Percentiles rank a stretch among this genome's conserved stretches.
phyloP scores from a whole-genome alignment of 139 green algal genomes.

The Volvox reticuliferus region DNA sequence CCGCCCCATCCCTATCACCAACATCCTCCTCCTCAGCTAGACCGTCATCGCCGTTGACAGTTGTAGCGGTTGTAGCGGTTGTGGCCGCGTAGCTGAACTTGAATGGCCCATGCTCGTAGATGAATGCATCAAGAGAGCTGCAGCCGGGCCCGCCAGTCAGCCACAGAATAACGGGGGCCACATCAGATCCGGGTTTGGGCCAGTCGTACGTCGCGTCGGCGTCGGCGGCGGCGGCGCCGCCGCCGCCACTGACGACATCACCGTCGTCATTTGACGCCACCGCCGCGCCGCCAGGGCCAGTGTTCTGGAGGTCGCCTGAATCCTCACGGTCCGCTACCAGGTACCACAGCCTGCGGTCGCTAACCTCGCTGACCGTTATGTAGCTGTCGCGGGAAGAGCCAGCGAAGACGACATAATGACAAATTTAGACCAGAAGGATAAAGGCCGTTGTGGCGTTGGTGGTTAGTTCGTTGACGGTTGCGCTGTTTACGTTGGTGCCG shows the following conservation, averaged over 20 bases:
- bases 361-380: constrained; percentile 51
- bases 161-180: constrained; percentile 60
- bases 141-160: constrained; percentile 64
- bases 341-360: constrained; percentile 56
- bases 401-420: neutral
- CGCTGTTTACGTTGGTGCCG: too few species aligned
- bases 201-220: neutral
- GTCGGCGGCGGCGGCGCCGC: neutral
- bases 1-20: neutral
- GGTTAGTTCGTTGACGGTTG: too few species aligned
- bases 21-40: neutral
- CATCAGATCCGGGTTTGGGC: neutral
- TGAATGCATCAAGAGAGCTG: constrained; percentile 71
- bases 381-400: constrained; percentile 46
- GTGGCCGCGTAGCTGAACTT: constrained; percentile 41
- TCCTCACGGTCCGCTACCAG: constrained; percentile 46
- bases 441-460: too few species aligned
- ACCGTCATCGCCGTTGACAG: neutral
- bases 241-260: neutral
- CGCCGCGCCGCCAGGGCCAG: neutral
- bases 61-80: neutral
- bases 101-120: constrained; percentile 82
- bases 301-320: neutral
- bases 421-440: too few species aligned
- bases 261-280: neutral